Percentiles rank a stretch among this genome's conserved stretches.
These are phyloP conservation scores for Quercus phellos DNA, from an alignment of 331 rosid species.

Conservation along the genomic window DNA sequence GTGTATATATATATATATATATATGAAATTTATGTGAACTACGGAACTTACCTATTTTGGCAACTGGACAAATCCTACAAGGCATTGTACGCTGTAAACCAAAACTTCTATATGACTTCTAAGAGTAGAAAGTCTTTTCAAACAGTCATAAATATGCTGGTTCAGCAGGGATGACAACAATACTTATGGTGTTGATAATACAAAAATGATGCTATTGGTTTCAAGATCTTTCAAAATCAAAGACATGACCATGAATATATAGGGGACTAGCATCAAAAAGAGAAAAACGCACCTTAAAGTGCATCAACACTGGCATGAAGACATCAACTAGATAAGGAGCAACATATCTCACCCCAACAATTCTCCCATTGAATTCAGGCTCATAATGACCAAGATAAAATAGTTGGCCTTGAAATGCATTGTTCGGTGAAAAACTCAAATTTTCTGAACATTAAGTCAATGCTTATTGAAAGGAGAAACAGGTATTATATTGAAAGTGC, in stretches of 20 bases:
- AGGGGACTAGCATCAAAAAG: background rate
- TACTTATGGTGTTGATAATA: too few relatives aligned
- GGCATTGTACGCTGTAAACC: background rate
- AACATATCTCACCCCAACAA: background rate
- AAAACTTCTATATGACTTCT: background rate
- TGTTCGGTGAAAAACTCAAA: background rate
- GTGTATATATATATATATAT: background rate
- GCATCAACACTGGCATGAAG: background rate
- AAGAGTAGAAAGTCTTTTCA: background rate
- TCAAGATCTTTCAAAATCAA: background rate
- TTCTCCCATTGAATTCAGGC: background rate
- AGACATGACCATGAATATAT: background rate
- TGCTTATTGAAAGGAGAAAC: background rate
- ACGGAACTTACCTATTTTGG: background rate
- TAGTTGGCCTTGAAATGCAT: background rate
- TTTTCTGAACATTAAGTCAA: background rate
- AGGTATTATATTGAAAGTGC: background rate
- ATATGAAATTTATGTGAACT: background rate
- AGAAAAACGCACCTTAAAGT: background rate
- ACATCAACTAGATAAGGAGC: background rate
- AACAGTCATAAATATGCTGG: background rate
- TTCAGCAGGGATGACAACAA: background rate
- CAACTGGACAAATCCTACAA: background rate
- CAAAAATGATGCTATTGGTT: too few relatives aligned
- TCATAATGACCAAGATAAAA: background rate